Evolutionary conservation across 2,329 filamentous ascomycete species (phyloP), one percentile per base, ranked within the genome.

Genomic region (Calonectria multiphialidica): DNA sequence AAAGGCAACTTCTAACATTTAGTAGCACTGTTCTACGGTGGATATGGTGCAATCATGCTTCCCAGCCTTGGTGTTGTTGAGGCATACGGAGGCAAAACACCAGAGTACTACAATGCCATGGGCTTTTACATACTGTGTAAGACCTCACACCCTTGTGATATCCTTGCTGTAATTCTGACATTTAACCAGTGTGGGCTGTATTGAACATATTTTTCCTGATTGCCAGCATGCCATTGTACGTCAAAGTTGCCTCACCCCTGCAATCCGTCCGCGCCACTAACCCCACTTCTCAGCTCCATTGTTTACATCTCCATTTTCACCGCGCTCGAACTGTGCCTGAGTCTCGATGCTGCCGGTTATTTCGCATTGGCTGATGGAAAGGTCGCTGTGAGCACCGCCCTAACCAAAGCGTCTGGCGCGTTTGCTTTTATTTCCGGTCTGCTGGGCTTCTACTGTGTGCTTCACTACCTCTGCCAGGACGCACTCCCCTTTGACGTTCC

Each of bases 311-410:
- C 69, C 50, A 75, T 81, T 5, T 81, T 81, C 33, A 57, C 62
- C 0, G 69, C 76, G 0, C 72, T 81, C 10, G 76, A 81, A 53
- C 45, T 81, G 30, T 81, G 79, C 6, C 73, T 80, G n/a, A 71
- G 72, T 1, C 62, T 81, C 1, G 79, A 81, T 15, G 78, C 74
- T 0, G 64, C 72, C 0, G 75, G 76, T 0, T 72, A 79, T 23
- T 80, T 81, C 33, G 73, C 73, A 5, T 66, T 72, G 23, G 80
- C 79, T 2, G 79, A 80, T n/a, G 79, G 79, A n/a, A 72, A 80
- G 12, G 13, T 45, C 0, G 68, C 62, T 0, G 65, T 64, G 1
- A 61, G 68, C 28, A 68, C 62, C 8, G 62, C n/a, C 2, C 49
- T 81, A 1, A 74, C 76, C 71, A 75, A 74, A 16, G 72, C 74